Evolutionary conservation across 257 asterid genomes (phyloP).

Genomic region (Petunia axillaris): DNA sequence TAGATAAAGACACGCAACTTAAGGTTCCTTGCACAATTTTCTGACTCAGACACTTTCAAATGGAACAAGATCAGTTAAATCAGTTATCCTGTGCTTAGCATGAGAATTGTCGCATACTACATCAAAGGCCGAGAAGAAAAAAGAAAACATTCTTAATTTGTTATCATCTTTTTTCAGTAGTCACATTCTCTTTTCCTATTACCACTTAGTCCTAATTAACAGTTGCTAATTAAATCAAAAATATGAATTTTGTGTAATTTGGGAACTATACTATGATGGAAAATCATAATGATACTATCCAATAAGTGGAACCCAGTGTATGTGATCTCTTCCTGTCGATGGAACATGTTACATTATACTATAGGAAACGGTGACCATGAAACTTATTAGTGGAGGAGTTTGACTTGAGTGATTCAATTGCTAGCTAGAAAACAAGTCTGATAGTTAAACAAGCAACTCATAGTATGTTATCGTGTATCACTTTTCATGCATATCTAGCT

Average conservation of each 20-base stretch:
- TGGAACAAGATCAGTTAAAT: slow-evolving; percentile 4
- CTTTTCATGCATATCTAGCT: slow-evolving; percentile 13
- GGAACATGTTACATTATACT: background rate
- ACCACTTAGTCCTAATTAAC: too few relatives aligned
- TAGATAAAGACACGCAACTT: slow-evolving; percentile 15
- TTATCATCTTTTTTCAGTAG: background rate
- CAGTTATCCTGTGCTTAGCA: slow-evolving; percentile 20
- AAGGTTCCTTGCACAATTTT: slow-evolving; percentile 32
- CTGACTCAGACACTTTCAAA: slow-evolving; percentile 20
- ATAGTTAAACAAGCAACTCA: slow-evolving; percentile 15
- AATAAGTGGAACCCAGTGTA: background rate
- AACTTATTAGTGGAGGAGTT: slow-evolving; percentile 2
- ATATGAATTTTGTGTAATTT: background rate
- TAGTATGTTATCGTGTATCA: background rate
- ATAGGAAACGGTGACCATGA: background rate
- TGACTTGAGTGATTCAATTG: slow-evolving; percentile 19
- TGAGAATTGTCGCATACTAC: background rate
- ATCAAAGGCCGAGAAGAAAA: background rate
- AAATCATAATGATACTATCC: background rate
- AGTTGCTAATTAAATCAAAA: background rate
- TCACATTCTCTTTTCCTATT: background rate
- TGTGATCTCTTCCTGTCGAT: background rate
- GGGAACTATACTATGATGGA: background rate
- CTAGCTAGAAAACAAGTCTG: background rate
- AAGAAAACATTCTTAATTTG: too few relatives aligned